These are phyloP conservation scores for Chrysochromulina parva DNA, from an alignment of 78 protist species.

Conservation along the genomic window DNA sequence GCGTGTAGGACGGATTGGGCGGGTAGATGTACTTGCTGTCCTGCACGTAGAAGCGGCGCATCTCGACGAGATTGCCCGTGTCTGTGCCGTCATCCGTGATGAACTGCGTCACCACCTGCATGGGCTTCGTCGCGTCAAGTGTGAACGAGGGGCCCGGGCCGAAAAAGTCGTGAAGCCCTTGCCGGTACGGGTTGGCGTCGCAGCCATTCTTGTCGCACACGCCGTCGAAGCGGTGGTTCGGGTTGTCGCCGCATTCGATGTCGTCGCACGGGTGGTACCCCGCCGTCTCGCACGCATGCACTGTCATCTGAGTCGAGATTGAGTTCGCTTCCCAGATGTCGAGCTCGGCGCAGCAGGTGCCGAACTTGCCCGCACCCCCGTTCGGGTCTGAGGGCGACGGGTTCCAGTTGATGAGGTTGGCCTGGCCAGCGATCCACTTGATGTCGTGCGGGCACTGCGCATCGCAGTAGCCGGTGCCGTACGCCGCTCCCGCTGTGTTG, in stretches of 20 bases:
- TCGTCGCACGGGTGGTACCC: constrained; percentile 38
- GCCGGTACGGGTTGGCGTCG: constrained; percentile 69
- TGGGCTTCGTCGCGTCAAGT: constrained; percentile 53
- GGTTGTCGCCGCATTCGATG: constrained; percentile 40
- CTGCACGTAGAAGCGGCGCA: constrained; percentile 67
- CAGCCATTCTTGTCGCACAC: constrained; percentile 75
- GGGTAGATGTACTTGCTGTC: constrained; percentile 51
- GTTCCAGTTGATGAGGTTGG: constrained; percentile 25
- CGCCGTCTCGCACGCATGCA: constrained; percentile 58
- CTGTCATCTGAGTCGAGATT: constrained; percentile 61
- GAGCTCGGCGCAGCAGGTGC: constrained; percentile 73
- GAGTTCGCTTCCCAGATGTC: constrained; percentile 77
- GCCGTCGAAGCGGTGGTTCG: constrained; percentile 51
- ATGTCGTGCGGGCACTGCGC: constrained; percentile 79
- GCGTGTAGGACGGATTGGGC: constrained; percentile 16
- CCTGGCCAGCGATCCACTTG: constrained; percentile 61
- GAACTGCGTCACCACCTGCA: constrained; percentile 76
- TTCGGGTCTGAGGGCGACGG: constrained; percentile 18
- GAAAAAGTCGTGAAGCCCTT: constrained; percentile 52
- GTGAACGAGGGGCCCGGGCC: constrained; percentile 47
- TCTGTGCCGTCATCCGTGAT: constrained; percentile 64
- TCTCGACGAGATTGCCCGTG: constrained; percentile 61
- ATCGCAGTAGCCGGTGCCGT: constrained; percentile 79
- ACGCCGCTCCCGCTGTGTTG: constrained; percentile 68
- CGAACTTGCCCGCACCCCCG: constrained; percentile 56